Evolutionary conservation across 1,284 basidiomycete genomes (phyloP).

Genomic region (Ustilago curta): DNA sequence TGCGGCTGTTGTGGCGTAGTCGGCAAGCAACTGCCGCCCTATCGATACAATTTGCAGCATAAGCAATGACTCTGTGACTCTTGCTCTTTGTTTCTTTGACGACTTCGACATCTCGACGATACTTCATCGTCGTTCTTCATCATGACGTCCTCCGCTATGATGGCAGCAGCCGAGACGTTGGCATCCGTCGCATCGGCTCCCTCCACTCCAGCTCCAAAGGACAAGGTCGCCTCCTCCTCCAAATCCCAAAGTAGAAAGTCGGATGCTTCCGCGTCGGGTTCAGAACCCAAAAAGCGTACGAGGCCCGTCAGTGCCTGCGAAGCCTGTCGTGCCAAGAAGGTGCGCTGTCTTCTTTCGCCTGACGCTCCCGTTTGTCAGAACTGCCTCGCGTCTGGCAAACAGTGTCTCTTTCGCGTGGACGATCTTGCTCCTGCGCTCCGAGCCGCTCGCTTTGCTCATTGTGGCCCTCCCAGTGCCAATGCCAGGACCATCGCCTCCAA

Average conservation of each 20-base stretch:
- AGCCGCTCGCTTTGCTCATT: slow-evolving; percentile 54
- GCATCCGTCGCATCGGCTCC: slow-evolving; percentile 51
- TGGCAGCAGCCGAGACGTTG: slow-evolving; percentile 54
- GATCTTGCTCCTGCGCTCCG: slow-evolving; percentile 61
- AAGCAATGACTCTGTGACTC: slow-evolving; percentile 11
- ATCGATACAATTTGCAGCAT: background rate
- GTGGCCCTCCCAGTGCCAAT: slow-evolving; percentile 52
- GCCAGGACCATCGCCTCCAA: slow-evolving; percentile 50
- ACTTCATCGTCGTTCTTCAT: background rate
- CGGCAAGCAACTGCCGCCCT: background rate
- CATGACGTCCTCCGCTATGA: slow-evolving; percentile 50
- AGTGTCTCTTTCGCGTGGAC: slow-evolving; percentile 63
- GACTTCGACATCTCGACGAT: background rate
- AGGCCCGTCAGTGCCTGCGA: slow-evolving; percentile 63
- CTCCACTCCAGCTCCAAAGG: slow-evolving; percentile 28
- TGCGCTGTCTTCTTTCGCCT: slow-evolving; percentile 58
- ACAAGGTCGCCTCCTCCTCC: slow-evolving; percentile 5
- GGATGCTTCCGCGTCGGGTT: slow-evolving; percentile 15
- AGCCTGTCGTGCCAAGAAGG: slow-evolving; percentile 62
- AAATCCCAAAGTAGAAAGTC: slow-evolving; percentile 18
- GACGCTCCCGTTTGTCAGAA: slow-evolving; percentile 61
- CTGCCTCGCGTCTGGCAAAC: slow-evolving; percentile 56
- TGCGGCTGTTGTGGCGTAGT: background rate
- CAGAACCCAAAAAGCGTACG: slow-evolving; percentile 60
- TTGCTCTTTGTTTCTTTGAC: background rate